Base-by-base conservation (phyloP, 495 filamentous ascomycete species). In the Aspergillus cavernicola region DNA sequence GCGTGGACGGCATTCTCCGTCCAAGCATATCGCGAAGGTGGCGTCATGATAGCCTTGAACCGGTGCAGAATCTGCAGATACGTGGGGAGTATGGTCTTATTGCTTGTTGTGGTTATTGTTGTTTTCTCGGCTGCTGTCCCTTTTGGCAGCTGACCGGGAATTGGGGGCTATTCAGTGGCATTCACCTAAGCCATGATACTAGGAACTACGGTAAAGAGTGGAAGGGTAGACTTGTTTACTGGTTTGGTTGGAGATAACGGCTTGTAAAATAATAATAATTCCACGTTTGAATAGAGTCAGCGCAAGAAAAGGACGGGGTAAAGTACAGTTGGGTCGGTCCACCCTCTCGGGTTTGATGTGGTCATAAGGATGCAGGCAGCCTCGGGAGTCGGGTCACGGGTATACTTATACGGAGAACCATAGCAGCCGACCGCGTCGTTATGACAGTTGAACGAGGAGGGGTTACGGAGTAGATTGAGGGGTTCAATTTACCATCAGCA, bases 391-490 rank as follows among this genome's bases (percentile, higher is more conserved):
- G 23, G 40, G 31, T 42, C 40, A 20, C 29, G 37, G 31, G 39
- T 53, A 28, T 43, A 39, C 35, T 43, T 15, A 28, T 33, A 50
- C 38, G 51, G 51, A 37, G 45, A 33, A 42, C 37, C 4, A 23
- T 6, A 40, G 3, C 4, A 12, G 1, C 37, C 16, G 19, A 28
- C 31, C 46, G 50, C 49, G 58, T 53, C 49, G 53, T 35, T 23
- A 26, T 42, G 0, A 11, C 43, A 24, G 28, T 28, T 9, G 39
- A 20, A 22, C 23, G 49, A 56, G 50, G 60, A 62, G 60, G 60
- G 60, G 60, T 58, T 35, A 47, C 24, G 29, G 59, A 58, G 52
- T 52, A 56, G 51, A 40, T 15, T 33, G 59, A 62, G 59, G 59
- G 59, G 59, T 51, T 10, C 12, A n/a, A n/a, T n/a, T n/a, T n/a